phyloP scores from a whole-genome alignment of 1,139 yeast genomes.

The Nakaseomyces uthaithaninus region DNA sequence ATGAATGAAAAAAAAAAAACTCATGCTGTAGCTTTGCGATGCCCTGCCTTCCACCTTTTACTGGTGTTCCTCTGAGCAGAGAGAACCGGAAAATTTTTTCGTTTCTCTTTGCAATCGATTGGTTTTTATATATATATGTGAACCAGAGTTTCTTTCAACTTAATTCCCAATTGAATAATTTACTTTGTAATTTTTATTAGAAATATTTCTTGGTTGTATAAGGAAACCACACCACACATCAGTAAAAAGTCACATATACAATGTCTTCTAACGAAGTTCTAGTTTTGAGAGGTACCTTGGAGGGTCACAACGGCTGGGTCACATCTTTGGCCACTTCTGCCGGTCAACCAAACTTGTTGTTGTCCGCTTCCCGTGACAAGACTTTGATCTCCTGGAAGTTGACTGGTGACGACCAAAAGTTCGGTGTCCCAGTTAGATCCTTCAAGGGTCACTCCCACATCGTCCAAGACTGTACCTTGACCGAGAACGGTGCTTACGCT shows the following conservation, averaged over 20 bases:
- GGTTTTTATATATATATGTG: conserved; percentile 8
- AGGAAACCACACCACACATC: conserved; percentile 8
- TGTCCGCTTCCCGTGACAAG: conserved; percentile 99
- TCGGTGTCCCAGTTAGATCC: conserved; percentile 98
- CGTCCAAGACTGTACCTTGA: conserved; percentile 95
- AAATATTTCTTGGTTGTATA: not conserved
- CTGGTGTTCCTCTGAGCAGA: too few relatives aligned
- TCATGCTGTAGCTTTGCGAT: too few relatives aligned
- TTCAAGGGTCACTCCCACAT: conserved; percentile 99
- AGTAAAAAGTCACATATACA: too few relatives aligned
- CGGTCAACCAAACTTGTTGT: conserved; percentile 95
- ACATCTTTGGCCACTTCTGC: conserved; percentile 98
- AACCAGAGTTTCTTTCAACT: not conserved
- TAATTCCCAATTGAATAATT: not conserved
- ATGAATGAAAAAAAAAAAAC: conserved; percentile 5
- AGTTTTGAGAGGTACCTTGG: conserved; percentile 99
- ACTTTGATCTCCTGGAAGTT: conserved; percentile 97
- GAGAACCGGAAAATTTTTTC: conserved; percentile 1
- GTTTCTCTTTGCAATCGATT: not conserved
- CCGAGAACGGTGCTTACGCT: conserved; percentile 98
- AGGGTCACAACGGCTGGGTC: conserved; percentile 93
- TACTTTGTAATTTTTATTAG: not conserved
- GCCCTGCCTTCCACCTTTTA: too few relatives aligned
- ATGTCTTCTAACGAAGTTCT: conserved; percentile 76
- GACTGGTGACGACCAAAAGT: conserved; percentile 94